Base-by-base conservation (phyloP, 306 rosid genomes). In the Pyrus pyrifolia region DNA sequence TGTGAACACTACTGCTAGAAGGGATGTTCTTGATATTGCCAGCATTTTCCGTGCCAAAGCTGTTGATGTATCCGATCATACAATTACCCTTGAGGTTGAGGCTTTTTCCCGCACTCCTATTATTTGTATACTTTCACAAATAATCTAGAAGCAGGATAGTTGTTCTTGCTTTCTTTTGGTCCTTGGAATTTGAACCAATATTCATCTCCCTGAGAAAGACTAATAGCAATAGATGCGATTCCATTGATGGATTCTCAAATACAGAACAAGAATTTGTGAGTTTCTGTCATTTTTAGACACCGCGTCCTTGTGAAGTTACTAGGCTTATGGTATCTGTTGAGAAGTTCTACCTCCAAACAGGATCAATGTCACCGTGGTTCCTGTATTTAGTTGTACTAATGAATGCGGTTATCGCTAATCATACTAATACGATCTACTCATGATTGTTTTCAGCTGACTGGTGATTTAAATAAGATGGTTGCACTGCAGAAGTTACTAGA, bases 31-130 rank as follows among this genome's bases (percentile, higher is more conserved):
- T 2, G 91, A 87, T 76, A 78, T 87, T 61, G 91, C 91, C 68
- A 67, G 76, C 76, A 87, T 87, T 75, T 87, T 87, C 73, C 91
- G 91, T 12, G 91, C 89, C 22, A 87, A 85, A 78, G 88, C 89
- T 19, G 87, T 87, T 83, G 91, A 87, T 73, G 88, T 85, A 40
- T 87, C 91, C 66, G 91, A 85, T 77, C 91, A 87, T 70, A 87
- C 91, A 46, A 70, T 87, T 31, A 87, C 91, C 49, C 91, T 87
- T 69, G 85, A 87, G 85, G 91, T 87, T 38, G n/a, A 61, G 53
- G 40, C 59, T 25, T 68, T 76, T 59, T 74, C 44, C 70, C 45
- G 4, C 38, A 70, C 71, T 66, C 17, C 42, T 44, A 38, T 80
- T 31, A 33, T 51, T 61, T 45, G 31, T 51, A 40, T 68, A 60